Base-by-base conservation (phyloP, 2,329 filamentous ascomycete genomes). In the Xylariaceae sp. region DNA sequence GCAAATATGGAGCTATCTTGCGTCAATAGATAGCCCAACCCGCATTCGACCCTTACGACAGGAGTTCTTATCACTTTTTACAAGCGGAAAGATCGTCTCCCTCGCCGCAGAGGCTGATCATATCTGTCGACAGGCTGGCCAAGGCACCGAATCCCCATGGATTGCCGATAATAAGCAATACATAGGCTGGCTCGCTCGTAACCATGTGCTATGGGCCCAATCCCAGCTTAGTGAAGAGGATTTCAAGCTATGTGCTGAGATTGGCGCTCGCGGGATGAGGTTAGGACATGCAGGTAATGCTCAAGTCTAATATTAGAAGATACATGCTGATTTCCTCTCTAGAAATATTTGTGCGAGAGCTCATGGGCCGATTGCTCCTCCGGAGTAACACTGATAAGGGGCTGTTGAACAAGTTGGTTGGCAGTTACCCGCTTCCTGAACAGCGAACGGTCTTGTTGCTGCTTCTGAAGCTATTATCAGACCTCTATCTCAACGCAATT, bases 251-350 rank as follows among this genome's bases (percentile, higher is more conserved):
- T 77, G 75, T 49, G 77, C 76, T 13, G 77, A 79, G 2, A 53
- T 86, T 1, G 74, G 85, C 11, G 74, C 82, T 2, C 86, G 87
- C 62, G 79, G 84, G 1, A 75, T 93, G 60, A 86, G 82, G 35
- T 73, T 96, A 35, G 90, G 90, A 2, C 90, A 94, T 73, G 77
- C 81, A 56, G 87, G 90, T 89, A 78, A 6, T 70, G 76, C 62
- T 15, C 23, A 15, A 13, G 56, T 35, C 34, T 45, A 35, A 5
- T 39, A 11, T 39, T 48, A 34, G 8, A 56, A 18, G 13, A 23
- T 0, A 11, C 5, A 51, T 37, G 5, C 50, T 59, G 11, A 60
- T 59, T 42, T 39, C 17, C 2, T 18, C 52, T 7, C 10, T 51
- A 82, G 81, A 82, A 47, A 67, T 64, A 1, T 63, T 83, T 5